Evolutionary conservation across 106 monocot genomes (phyloP).

Genomic region (Dendrobium catenatum): DNA sequence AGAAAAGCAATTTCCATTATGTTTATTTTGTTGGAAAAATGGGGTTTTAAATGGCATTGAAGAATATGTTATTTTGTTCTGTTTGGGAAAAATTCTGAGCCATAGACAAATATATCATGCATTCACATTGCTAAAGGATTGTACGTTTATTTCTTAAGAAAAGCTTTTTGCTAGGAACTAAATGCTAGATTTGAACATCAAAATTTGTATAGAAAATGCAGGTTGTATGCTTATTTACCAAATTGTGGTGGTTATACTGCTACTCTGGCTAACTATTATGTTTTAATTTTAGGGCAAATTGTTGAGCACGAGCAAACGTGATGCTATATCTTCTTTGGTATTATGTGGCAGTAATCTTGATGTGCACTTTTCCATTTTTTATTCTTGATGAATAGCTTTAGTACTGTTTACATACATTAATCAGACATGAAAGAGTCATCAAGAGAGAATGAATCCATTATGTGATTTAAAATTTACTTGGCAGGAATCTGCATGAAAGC

Average conservation of each 20-base stretch:
- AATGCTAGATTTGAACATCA: not conserved
- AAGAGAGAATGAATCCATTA: no score
- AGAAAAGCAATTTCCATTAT: not conserved
- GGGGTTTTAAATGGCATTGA: not conserved
- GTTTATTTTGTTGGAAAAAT: conserved; percentile 3
- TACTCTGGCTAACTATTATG: no score
- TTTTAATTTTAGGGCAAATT: no score
- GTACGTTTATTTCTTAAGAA: not conserved
- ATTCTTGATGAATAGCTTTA: no score
- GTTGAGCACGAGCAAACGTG: no score
- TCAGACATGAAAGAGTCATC: no score
- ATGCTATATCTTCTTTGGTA: no score
- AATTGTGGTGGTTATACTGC: not conserved
- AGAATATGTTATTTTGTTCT: not conserved
- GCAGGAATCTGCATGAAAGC: no score
- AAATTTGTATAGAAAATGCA: not conserved
- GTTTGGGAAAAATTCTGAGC: not conserved
- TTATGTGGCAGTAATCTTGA: no score
- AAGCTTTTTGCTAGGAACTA: not conserved
- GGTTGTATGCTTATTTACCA: not conserved
- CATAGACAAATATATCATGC: not conserved
- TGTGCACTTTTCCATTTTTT: no score
- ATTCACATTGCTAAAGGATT: not conserved
- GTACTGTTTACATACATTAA: no score
- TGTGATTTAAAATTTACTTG: no score